Evolutionary conservation across 1,139 yeast species (phyloP).

Genomic region (Nakaseomyces delphensis): DNA sequence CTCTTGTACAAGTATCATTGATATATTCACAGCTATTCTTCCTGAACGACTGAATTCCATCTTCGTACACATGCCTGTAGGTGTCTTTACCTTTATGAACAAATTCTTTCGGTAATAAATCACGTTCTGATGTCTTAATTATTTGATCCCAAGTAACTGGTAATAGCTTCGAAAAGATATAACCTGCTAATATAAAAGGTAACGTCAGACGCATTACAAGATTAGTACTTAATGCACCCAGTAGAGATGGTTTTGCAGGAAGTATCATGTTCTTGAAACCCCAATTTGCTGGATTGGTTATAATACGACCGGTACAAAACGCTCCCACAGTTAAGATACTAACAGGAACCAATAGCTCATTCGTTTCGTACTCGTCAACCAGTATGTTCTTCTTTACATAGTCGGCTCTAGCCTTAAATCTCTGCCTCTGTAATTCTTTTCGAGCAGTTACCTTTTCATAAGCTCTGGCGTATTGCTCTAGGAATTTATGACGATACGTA

Average conservation of each 20-base stretch:
- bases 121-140: slow-evolving; percentile 13
- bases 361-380: slow-evolving; percentile 17
- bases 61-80: slow-evolving; percentile 12
- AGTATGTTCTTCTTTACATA: slow-evolving; percentile 19
- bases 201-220: slow-evolving; percentile 22
- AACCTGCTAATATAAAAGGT: slow-evolving; percentile 21
- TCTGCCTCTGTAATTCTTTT: slow-evolving; percentile 13
- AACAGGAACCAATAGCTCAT: slow-evolving; percentile 21
- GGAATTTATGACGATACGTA: background rate
- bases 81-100: slow-evolving; percentile 13
- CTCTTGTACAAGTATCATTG: slow-evolving; percentile 12
- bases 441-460: background rate
- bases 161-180: slow-evolving; percentile 15
- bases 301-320: slow-evolving; percentile 22
- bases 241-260: slow-evolving; percentile 11
- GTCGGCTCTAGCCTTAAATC: slow-evolving; percentile 15
- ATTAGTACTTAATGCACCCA: slow-evolving; percentile 18
- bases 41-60: slow-evolving; percentile 14
- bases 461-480: background rate
- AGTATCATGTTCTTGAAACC: slow-evolving; percentile 11
- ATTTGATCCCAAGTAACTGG: slow-evolving; percentile 22
- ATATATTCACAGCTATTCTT: slow-evolving; percentile 7
- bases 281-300: slow-evolving; percentile 22
- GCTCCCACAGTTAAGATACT: slow-evolving; percentile 21
- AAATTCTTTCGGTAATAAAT: slow-evolving; percentile 17